phyloP scores from a whole-genome alignment of 352 stramenopile genomes.

The Phytopythium oedochilum region DNA sequence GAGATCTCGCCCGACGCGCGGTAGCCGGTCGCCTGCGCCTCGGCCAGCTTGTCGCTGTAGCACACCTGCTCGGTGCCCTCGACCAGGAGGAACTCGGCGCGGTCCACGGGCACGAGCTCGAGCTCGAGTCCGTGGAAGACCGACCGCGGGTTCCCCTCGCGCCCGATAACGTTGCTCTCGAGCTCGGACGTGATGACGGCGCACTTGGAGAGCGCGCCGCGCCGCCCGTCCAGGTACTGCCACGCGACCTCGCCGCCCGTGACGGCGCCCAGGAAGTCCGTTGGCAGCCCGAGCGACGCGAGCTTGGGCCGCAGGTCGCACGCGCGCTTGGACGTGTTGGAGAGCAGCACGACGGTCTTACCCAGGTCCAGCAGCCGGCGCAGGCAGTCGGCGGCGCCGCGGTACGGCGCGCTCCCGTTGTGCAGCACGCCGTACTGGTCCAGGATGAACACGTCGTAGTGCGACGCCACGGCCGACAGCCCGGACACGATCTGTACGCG shows the following conservation, averaged over 20 bases:
- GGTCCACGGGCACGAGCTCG: slow-evolving; percentile 27
- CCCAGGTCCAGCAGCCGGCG: slow-evolving; percentile 33
- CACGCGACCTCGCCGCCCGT: slow-evolving; percentile 54
- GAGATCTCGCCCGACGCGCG: slow-evolving; percentile 38
- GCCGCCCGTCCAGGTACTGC: slow-evolving; percentile 25
- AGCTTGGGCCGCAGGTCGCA: slow-evolving; percentile 43
- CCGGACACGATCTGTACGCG: slow-evolving; percentile 24
- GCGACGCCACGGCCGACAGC: slow-evolving; percentile 31
- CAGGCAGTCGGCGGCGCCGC: slow-evolving; percentile 62
- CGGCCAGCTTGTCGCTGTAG: slow-evolving; percentile 27
- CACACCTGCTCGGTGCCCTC: slow-evolving; percentile 55
- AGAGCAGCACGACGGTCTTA: slow-evolving; percentile 86
- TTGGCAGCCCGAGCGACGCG: slow-evolving; percentile 61
- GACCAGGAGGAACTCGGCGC: slow-evolving; percentile 47
- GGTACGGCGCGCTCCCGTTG: slow-evolving; percentile 73
- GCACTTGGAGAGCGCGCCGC: slow-evolving; percentile 20
- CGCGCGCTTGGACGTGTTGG: slow-evolving; percentile 83
- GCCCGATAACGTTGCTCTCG: slow-evolving; percentile 23
- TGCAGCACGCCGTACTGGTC: slow-evolving; percentile 92
- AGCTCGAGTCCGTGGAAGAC: slow-evolving; percentile 50
- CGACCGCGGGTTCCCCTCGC: slow-evolving; percentile 28
- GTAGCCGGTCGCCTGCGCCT: slow-evolving; percentile 36
- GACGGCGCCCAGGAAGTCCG: slow-evolving; percentile 42
- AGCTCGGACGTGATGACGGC: slow-evolving; percentile 38
- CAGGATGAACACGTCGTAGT: slow-evolving; percentile 89